phyloP scores from a whole-genome alignment of 2,329 filamentous ascomycete genomes.

The Magnaporthiopsis poae region DNA sequence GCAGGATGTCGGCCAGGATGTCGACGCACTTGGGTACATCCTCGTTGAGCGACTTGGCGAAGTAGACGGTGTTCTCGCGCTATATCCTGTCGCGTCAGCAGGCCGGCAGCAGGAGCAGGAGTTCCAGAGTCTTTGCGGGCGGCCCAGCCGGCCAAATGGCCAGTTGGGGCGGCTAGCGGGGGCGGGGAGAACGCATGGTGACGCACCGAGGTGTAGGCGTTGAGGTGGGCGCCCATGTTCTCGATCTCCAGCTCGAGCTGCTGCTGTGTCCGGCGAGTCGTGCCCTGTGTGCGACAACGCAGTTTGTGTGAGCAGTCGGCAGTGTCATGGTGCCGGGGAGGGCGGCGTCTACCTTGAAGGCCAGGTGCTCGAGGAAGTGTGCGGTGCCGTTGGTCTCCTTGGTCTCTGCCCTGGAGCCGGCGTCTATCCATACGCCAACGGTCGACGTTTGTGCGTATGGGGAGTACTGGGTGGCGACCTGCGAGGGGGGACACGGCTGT shows the following conservation, averaged over 20 bases:
- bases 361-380: constrained; percentile 98
- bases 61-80: constrained; percentile 99
- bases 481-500: constrained; percentile 14
- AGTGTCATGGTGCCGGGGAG: constrained; percentile 8
- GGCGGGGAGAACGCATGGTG: background rate
- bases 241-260: constrained; percentile 99
- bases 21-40: constrained; percentile 94
- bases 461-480: constrained; percentile 97
- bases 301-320: constrained; percentile 3
- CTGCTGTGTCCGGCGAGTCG: constrained; percentile 84
- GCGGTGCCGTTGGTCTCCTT: constrained; percentile 97
- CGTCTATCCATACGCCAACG: constrained; percentile 98
- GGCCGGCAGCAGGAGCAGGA: background rate
- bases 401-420: constrained; percentile 94
- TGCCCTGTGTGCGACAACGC: constrained; percentile 52
- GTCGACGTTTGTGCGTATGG: constrained; percentile 97
- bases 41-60: constrained; percentile 97
- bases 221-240: constrained; percentile 98
- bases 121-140: background rate
- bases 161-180: background rate
- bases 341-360: constrained; percentile 72
- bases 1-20: constrained; percentile 96
- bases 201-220: constrained; percentile 92
- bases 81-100: constrained; percentile 23
- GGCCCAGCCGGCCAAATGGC: background rate